Base-by-base conservation (phyloP, 495 filamentous ascomycete genomes). In the Penicillium silybi region DNA sequence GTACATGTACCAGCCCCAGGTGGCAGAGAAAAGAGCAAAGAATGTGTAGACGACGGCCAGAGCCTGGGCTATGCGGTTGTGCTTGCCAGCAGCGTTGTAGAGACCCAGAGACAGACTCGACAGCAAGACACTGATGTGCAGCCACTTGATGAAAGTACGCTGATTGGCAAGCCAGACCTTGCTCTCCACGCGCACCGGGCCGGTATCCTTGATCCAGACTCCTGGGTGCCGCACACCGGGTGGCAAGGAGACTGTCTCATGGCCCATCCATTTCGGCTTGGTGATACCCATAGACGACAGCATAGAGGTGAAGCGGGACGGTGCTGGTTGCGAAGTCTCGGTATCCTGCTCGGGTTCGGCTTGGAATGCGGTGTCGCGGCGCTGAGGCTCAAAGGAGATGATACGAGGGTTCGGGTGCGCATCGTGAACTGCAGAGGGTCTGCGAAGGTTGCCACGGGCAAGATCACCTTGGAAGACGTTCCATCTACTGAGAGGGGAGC, bases 121-220 rank as follows among this genome's bases (percentile, higher is more conserved):
- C 7, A 97, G 81, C 23, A 97, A 76, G 20, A 98, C 79, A 46
- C 82, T 85, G 56, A 97, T 87, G 63, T 97, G 91, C 68, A 96
- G 87, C 93, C 93, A 98, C 66, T 96, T 96, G 66, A 98, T 83
- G 61, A 96, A 98, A 0, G 93, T 98, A 41, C 93, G 83, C 72
- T 98, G 89, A 65, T 98, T 98, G 43, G 93, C 93, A 29, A 98
- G 86, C 92, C 93, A 98, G 6, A 98, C 92, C 70, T 98, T 98
- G 37, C 89, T 88, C 69, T 98, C 93, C 35, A 98, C 90, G 46
- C 88, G 82, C 29, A 97, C 78, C 1, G 90, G 89, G 0, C 92
- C 92, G 0, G 87, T 77, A 68, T 98, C 92, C 74, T 97, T 98
- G 73, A 98, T 86, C 81, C 92, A 90, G 41, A 79, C 76, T 1